Evolutionary conservation across 257 asterid species (phyloP).

Genomic region (Plantago elongata): DNA sequence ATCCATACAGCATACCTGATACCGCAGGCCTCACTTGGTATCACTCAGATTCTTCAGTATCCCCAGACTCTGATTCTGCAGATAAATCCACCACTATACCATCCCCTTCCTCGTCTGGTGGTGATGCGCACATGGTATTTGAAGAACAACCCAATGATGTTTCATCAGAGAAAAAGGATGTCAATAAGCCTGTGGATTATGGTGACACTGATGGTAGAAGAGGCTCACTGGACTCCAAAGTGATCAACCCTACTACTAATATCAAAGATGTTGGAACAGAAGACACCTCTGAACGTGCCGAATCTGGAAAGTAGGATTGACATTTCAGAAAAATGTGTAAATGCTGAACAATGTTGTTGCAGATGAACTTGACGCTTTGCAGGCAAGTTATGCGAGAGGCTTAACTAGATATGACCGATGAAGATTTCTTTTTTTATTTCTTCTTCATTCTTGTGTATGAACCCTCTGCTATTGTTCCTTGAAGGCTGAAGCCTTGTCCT

Average conservation of each 20-base stretch:
- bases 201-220: background rate
- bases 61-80: background rate
- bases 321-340: background rate
- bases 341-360: too few relatives aligned
- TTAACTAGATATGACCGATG: constrained; percentile 9
- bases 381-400: background rate
- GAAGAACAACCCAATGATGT: background rate
- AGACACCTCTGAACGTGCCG: constrained; percentile 2
- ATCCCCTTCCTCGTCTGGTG: background rate
- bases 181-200: constrained; percentile 14
- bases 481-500: too few relatives aligned
- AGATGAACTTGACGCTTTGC: background rate
- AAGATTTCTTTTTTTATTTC: background rate
- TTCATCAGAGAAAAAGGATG: constrained; percentile 18
- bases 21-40: background rate
- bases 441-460: too few relatives aligned
- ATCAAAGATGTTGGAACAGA: background rate
- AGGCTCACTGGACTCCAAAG: background rate
- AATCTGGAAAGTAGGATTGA: background rate
- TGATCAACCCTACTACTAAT: too few relatives aligned
- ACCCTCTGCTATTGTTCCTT: too few relatives aligned
- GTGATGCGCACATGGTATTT: background rate
- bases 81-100: background rate
- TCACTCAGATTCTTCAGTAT: background rate
- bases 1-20: background rate